Evolutionary conservation across 2,329 filamentous ascomycete genomes (phyloP), one percentile per base, ranked within the genome.

Genomic region (Fusarium domesticum): DNA sequence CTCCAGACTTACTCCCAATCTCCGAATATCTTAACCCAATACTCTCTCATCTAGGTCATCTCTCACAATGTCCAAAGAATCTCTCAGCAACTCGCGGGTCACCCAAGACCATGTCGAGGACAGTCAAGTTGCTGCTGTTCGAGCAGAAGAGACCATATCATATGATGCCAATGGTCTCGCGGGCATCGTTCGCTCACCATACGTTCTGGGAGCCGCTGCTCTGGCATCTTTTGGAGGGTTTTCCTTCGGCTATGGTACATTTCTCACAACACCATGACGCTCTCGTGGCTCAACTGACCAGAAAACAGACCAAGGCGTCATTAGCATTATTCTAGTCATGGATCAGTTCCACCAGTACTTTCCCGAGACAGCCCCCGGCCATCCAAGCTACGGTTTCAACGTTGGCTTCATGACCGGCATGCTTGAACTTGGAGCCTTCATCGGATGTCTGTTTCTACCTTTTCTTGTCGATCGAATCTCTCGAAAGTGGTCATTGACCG

Each of bases 241-340:
- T 25, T 53, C 51, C 11, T 51, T 53, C 19, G 51, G 51, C 5
- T 50, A 53, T 10, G 49, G 47, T 47, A 25, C 4, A 14, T 4
- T 6, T 30, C 3, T 1, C 6, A n/a, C n/a, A 19, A 18, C 25
- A 6, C 8, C 12, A 32, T 2, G n/a, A 20, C 10, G 1, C n/a
- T n/a, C 4, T 12, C 1, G 4, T 6, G 2, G 34, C 42, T 51
- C 18, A 51, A 25, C 7, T 25, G 40, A 18, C 15, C 1, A 51
- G n/a, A n/a, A n/a, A n/a, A n/a, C n/a, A n/a, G 71, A 69, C 35
- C 53, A 67, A 43, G 56, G 64, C 39, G 57, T 69, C 18, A 68
- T 70, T 38, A 66, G 60, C 3, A 60, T 74, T 35, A 72, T 74
- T 47, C 63, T 72, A 8, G 65, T 70, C 14, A 73, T 74, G 69